Base-by-base conservation (phyloP, 805 yeast genomes). In the Sungouiozyma intestinalis region DNA sequence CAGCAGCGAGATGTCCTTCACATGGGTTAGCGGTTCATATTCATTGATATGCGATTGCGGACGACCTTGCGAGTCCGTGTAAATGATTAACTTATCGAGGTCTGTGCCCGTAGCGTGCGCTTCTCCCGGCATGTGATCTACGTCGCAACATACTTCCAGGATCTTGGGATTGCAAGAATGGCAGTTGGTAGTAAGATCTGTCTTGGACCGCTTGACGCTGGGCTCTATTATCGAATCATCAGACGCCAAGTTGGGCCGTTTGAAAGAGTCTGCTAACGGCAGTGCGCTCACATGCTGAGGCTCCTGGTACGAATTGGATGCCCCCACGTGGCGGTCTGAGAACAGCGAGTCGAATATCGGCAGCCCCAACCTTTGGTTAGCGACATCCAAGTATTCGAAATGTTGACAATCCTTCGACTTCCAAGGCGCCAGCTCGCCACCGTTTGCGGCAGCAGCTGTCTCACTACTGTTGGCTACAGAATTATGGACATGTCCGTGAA, bases 401-500 rank as follows among this genome's bases (percentile, higher is more conserved):
- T 65, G 69, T 38, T 65, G 63, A 47, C 69, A 63, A 24, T 65
- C 71, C 1, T 20, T 33, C 16, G 34, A 38, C 16, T 24, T 16
- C 16, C 24, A 29, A 4, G 34, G 18, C 6, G 24, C 4, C 13
- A 18, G 35, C n/a, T 18, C 15, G 3, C 13, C 20, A 14, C 15
- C 16, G 14, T 16, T 36, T 13, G 14, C 33, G 14, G 27, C 31
- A 11, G 38, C 21, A 13, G 31, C 16, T 2, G 21, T 6, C 17
- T 34, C 42, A 19, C 16, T 33, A 21, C 16, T 19, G 36, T 11
- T n/a, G 35, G 8, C 29, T 3, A 18, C 38, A 36, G 41, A 44
- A 34, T 50, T 74, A 52, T 77, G 84, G 24, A 77, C 72, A 52
- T 77, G 84, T n/a, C 84, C 84, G 53, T 77, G 83, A 31, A 77